phyloP scores from a whole-genome alignment of 2,329 filamentous ascomycete genomes.

The Stemphylium beticola region DNA sequence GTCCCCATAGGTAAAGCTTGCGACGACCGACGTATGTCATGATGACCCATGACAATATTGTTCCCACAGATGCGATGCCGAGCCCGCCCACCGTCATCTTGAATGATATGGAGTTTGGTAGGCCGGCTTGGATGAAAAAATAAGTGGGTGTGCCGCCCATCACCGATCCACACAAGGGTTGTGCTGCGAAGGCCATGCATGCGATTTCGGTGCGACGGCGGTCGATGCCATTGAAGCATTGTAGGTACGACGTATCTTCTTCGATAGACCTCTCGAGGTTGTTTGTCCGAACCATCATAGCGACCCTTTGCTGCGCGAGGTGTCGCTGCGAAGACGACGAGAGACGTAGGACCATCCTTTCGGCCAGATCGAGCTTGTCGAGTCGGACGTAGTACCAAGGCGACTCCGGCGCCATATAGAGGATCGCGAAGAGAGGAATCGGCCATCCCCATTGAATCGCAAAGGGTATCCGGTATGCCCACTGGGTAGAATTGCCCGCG shows the following conservation, averaged over 20 bases:
- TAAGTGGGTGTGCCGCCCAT: slow-evolving; percentile 47
- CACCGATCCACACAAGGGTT: slow-evolving; percentile 38
- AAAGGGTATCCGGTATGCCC: slow-evolving; percentile 69
- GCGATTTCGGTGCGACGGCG: slow-evolving; percentile 72
- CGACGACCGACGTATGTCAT: slow-evolving; percentile 79
- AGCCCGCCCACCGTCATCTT: slow-evolving; percentile 59
- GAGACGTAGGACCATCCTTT: slow-evolving; percentile 61
- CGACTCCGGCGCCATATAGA: slow-evolving; percentile 33
- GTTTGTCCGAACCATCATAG: slow-evolving; percentile 86
- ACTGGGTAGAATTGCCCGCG: slow-evolving; percentile 63
- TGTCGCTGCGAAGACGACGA: slow-evolving; percentile 4
- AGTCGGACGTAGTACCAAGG: slow-evolving; percentile 74
- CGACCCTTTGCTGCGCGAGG: slow-evolving; percentile 57
- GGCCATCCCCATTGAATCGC: slow-evolving; percentile 75
- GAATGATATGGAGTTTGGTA: slow-evolving; percentile 47
- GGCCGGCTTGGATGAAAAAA: slow-evolving; percentile 53
- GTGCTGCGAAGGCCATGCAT: slow-evolving; percentile 55
- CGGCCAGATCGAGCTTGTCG: slow-evolving; percentile 63
- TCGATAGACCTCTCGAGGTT: slow-evolving; percentile 72
- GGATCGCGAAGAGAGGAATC: slow-evolving; percentile 42
- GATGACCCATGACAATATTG: slow-evolving; percentile 78
- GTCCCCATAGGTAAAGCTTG: slow-evolving; percentile 76
- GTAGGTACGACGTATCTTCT: slow-evolving; percentile 71
- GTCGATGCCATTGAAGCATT: slow-evolving; percentile 77
- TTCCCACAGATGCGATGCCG: slow-evolving; percentile 61